Evolutionary conservation across 2,329 filamentous ascomycete genomes (phyloP), one percentile per base, ranked within the genome.

Genomic region (Salinomyces thailandicus): DNA sequence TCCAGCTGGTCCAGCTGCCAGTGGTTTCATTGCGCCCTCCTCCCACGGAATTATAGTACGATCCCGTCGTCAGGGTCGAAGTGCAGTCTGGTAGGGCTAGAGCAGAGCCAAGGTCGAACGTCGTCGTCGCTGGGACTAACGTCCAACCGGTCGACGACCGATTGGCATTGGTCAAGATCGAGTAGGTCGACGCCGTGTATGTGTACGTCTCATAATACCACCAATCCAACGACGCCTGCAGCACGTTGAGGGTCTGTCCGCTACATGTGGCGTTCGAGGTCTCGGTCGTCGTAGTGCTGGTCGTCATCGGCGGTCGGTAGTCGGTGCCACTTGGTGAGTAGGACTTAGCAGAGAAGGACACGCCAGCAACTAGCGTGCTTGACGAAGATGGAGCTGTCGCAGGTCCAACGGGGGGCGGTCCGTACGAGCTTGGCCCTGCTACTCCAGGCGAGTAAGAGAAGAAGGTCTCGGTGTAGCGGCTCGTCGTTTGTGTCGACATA

Each of bases 191-290:
- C 6, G 51, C 53, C 5, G 50, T 48, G 22, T 58, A 52, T 5
- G 50, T 53, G 28, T 54, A 52, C 2, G 55, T 55, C 26, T 48
- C 35, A 4, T 49, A 42, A 31, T 54, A 57, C 56, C 56, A 60
- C 44, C 53, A 61, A 19, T 59, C 54, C 33, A 61, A 43, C 7
- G 48, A 50, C 7, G 57, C 58, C 15, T 46, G 32, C 4, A 52
- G 43, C 5, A 60, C 52, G 41, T 61, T 59, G 19, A 61, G 42
- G 1, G 55, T 59, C 7, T 48, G 9, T n/a, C 33, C 33, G 11
- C n/a, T 17, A 13, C 33, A 36, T 17, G 14, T 20, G 18, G 31
- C 31, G 18, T 20, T 33, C 20, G 13, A 11, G n/a, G 36, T 38
- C 13, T 14, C 19, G n/a, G n/a, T n/a, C n/a, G n/a, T n/a, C n/a